Evolutionary conservation across 208 protist species (phyloP), one percentile per base, ranked within the genome.

Genomic region (Wallacemonas rigidus): DNA sequence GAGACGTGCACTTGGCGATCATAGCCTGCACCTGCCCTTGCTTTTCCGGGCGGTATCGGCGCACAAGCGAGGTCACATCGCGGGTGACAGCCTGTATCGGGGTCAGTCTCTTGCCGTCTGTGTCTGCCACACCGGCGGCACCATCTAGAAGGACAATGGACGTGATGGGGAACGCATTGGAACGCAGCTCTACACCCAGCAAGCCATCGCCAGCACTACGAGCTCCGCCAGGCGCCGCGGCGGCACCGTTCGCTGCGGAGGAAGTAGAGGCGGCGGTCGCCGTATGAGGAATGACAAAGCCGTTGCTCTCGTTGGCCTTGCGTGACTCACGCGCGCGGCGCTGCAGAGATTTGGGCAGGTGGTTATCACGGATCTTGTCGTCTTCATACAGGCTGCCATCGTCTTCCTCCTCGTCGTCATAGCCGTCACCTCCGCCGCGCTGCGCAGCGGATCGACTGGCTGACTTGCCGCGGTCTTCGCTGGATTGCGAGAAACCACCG

Each of bases 1-100:
- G 56, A 14, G 87, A 92, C 38, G 77, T 62, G 53, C 79, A 81
- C 58, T 87, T 61, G 15, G 87, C 81, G 45, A 96, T 93, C 63
- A 91, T 72, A 36, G 86, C 80, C 69, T 96, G 91, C 58, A 87
- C 89, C 69, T 79, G 81, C 1, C 76, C 47, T 57, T 90, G 60
- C 41, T 92, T 75, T 41, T 80, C 67, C 17, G 91, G 86, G 15
- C 57, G 40, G 73, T 83, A 91, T 78, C 94, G 94, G 17, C 69
- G 71, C 67, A 96, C 17, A 26, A 96, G 78, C 70, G 86, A 87
- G 15, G 78, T 84, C 39, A 94, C 89, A 75, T 96, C 91, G 26
- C 74, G 72, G 40, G 80, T 86, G 14, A 95, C 85, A 15, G 79
- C 79, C 44, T 86, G 76, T 2, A 76, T 2, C 38, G 57, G 45